Evolutionary conservation across 2,329 filamentous ascomycete species (phyloP), one percentile per base, ranked within the genome.

Genomic region (Thyridium curvatum): DNA sequence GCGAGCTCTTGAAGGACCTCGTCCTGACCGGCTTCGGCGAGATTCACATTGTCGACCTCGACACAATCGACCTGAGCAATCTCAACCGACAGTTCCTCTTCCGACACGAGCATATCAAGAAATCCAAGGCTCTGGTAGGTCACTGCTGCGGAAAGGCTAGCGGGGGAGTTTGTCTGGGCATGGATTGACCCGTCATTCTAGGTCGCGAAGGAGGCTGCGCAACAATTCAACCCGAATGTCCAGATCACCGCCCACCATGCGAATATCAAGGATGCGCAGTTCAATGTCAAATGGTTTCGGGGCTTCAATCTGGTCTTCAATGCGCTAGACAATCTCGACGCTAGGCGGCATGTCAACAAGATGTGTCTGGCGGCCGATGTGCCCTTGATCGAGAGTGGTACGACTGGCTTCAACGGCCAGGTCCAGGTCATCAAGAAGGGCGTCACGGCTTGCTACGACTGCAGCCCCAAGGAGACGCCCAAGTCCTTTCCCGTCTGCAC

Each of bases 11-110:
- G 47, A 98, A 98, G 72, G 95, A 97, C 62, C 80, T 98, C 41
- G 88, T 91, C 33, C 81, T 95, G 35, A 85, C 82, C 32, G 90
- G 91, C 49, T 98, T 95, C 52, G 88, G 88, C 48, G 86, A 95
- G 65, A 82, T 97, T 37, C 86, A 95, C 61, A 83, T 97, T 34
- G 88, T 98, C 50, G 93, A 98, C 62, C 84, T 98, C 43, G 93
- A 98, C 61, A 98, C 93, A 1, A 97, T 98, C 65, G 93, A 98
- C 58, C 74, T 98, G 16, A 95, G 89, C 66, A 98, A 98, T 58
- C 75, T 98, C 37, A 98, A 98, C 54, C 86, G 93, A 40, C 93
- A 98, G 61, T 98, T 98, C 55, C 80, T 98, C 35, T 98, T 98
- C 62, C 79, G 90, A 44, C 84, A 91, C 53, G 90, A 97, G 59